Base-by-base conservation (phyloP, 805 yeast species). In the Cyberlindnera subsufficiens region DNA sequence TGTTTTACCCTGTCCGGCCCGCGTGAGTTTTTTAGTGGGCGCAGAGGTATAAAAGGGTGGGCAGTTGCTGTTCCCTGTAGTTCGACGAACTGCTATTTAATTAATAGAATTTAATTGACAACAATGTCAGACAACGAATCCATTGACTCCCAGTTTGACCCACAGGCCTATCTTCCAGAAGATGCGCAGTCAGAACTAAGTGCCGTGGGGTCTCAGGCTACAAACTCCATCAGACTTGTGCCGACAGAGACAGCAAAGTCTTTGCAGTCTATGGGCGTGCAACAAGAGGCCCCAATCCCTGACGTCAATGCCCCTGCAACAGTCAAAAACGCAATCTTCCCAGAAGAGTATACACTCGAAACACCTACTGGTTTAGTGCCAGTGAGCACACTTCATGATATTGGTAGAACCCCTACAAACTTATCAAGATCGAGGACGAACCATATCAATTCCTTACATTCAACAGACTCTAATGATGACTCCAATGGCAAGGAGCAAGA, bases 271-370 rank as follows among this genome's bases (percentile, higher is more conserved):
- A 65, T 72, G 60, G 93, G 93, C 44, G 54, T 85, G 14, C 67
- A 77, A 6, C 62, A 72, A n/a, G 68, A 65, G 4, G 67, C 76
- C 1, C 80, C 86, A 5, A 56, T 67, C 22, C 74, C 78, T 0
- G 86, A 78, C 50, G 64, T 80, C 32, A 74, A 74, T 50, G 74
- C 78, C 36, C 84, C 86, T 54, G 66, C 53, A 53, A 68, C 38
- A 32, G 70, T 75, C 19, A 74, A 71, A 46, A 74, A 75, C 49
- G 85, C 91, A 14, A 82, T 88, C 30, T 89, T 89, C 71, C 96
- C 96, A 8, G 96, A 89, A 68, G 96, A 89, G 60, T 89, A 86
- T 61, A 84, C 89, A 6, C 51, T 89, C 62, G 96, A 89, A 68
- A 89, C 96, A 0, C 74, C 75, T 41, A 86, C 96, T 6, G 96